A percentile compares a stretch with the other conserved stretches of the same genome.
Evolutionary conservation across 2,329 filamentous ascomycete genomes (phyloP).

Genomic region (Elsinoe perseae): DNA sequence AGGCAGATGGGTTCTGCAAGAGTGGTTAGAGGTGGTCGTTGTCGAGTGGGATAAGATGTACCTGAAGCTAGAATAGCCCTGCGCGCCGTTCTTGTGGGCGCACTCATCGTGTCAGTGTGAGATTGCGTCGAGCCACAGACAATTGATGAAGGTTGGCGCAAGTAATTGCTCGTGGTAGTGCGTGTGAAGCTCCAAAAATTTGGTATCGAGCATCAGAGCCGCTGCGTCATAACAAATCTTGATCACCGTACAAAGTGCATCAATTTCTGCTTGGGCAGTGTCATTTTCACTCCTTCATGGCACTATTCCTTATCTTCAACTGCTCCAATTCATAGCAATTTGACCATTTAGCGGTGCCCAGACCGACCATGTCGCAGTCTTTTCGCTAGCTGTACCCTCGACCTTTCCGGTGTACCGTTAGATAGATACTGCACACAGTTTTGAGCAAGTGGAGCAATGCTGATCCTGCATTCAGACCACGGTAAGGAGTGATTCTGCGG

Average conservation of each 20-base stretch:
- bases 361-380: slow-evolving; percentile 65
- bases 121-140: not conserved
- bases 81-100: slow-evolving; percentile 35
- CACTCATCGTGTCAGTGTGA: slow-evolving; percentile 34
- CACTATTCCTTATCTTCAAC: slow-evolving; percentile 94
- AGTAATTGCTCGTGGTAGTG: not conserved
- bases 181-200: slow-evolving; percentile 10
- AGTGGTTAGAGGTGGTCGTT: slow-evolving; percentile 13
- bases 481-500: no score
- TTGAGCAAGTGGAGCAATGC: not conserved
- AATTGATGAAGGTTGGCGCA: not conserved
- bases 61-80: slow-evolving; percentile 34
- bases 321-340: slow-evolving; percentile 61
- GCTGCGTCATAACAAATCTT: slow-evolving; percentile 15
- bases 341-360: slow-evolving; percentile 92
- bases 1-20: slow-evolving; percentile 36
- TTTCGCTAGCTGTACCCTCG: slow-evolving; percentile 98
- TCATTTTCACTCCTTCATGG: slow-evolving; percentile 40
- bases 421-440: slow-evolving; percentile 89
- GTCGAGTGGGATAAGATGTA: not conserved
- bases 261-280: slow-evolving; percentile 8
- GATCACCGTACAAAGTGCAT: slow-evolving; percentile 1
- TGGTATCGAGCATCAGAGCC: slow-evolving; percentile 18
- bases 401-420: slow-evolving; percentile 78
- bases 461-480: no score